These are phyloP conservation scores for Barnettozyma sp. DNA, from an alignment of 805 yeast species.

Conservation along the genomic window DNA sequence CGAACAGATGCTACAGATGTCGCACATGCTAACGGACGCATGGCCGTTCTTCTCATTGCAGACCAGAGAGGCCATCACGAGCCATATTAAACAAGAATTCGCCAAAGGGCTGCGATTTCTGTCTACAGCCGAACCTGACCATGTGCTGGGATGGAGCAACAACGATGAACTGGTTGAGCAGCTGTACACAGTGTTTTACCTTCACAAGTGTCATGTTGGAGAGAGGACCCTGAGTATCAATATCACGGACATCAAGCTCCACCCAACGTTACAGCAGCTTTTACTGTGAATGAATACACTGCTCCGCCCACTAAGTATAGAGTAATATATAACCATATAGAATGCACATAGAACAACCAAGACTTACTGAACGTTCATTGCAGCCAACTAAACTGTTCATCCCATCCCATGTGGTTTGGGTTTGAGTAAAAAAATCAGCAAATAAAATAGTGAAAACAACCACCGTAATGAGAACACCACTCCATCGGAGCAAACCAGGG, in stretches of 20 bases:
- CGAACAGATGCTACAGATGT: constrained; percentile 23
- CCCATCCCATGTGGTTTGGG: too few species aligned
- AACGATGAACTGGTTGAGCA: constrained; percentile 6
- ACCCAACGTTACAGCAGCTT: constrained; percentile 2
- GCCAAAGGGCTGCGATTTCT: neutral
- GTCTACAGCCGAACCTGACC: neutral
- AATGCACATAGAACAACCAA: neutral
- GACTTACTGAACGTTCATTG: too few species aligned
- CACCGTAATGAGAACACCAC: too few species aligned
- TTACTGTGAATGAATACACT: constrained; percentile 2
- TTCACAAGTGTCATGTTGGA: constrained; percentile 1
- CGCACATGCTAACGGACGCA: constrained; percentile 17
- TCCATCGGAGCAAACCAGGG: too few species aligned
- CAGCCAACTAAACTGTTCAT: too few species aligned
- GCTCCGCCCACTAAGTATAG: too few species aligned
- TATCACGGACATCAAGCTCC: neutral
- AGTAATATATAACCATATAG: too few species aligned
- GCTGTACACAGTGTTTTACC: constrained; percentile 1
- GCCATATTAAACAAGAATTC: constrained; percentile 2
- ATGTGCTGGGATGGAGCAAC: constrained; percentile 8
- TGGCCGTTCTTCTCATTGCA: constrained; percentile 3
- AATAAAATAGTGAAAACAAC: too few species aligned
- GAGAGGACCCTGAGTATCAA: too few species aligned
- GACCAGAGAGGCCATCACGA: neutral
- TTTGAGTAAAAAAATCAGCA: neutral